These are phyloP conservation scores for Butyriboletus loyo DNA, from an alignment of 768 basidiomycete species.

Conservation along the genomic window DNA sequence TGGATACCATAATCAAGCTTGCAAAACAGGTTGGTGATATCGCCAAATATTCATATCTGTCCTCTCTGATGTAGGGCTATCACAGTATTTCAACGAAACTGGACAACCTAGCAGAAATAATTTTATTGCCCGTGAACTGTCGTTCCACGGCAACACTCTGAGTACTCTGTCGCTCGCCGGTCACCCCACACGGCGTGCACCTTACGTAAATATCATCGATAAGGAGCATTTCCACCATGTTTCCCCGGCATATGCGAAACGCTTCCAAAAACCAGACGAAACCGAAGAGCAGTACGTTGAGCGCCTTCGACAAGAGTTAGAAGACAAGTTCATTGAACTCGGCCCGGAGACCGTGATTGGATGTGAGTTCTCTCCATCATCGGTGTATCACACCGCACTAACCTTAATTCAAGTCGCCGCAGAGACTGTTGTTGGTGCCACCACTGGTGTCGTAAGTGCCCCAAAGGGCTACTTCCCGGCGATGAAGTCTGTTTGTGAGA, in stretches of 20 bases:
- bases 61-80: slow-evolving; percentile 9
- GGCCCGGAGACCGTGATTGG: slow-evolving; percentile 82
- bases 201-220: slow-evolving; percentile 66
- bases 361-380: slow-evolving; percentile 45
- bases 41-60: neutral
- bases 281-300: slow-evolving; percentile 78
- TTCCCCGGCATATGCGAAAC: slow-evolving; percentile 80
- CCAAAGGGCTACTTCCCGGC: slow-evolving; percentile 85
- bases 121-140: slow-evolving; percentile 75
- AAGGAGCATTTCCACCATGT: slow-evolving; percentile 74
- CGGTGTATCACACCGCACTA: neutral
- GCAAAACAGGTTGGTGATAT: slow-evolving; percentile 59
- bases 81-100: slow-evolving; percentile 67
- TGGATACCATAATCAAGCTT: slow-evolving; percentile 84
- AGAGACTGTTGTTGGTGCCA: slow-evolving; percentile 86
- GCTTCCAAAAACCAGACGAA: slow-evolving; percentile 70
- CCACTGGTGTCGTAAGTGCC: slow-evolving; percentile 70
- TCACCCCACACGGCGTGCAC: slow-evolving; percentile 64
- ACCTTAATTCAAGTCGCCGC: slow-evolving; percentile 56
- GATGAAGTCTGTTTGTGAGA: slow-evolving; percentile 80
- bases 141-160: slow-evolving; percentile 85
- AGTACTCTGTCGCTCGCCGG: slow-evolving; percentile 64
- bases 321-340: slow-evolving; percentile 79
- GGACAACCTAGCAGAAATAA: slow-evolving; percentile 69
- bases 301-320: slow-evolving; percentile 74